A percentile compares a stretch with the other conserved stretches of the same genome.
phyloP scores from a whole-genome alignment of 1,284 basidiomycete species.

The Exobasidium cylindrosporum region DNA sequence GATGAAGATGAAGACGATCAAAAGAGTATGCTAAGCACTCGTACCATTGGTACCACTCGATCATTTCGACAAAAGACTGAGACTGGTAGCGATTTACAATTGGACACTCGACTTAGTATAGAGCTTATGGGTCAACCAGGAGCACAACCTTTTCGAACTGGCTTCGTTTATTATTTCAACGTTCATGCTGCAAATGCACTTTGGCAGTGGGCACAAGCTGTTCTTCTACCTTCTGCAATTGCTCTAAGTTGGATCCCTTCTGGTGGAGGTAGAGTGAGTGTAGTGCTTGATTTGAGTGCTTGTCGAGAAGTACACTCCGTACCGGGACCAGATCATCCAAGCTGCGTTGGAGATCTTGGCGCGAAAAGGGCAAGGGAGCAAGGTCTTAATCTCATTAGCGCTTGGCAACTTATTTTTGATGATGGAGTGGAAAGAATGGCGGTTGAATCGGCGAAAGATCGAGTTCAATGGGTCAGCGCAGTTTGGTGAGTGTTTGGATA shows the following conservation, averaged over 20 bases:
- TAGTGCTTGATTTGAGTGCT: constrained; percentile 36
- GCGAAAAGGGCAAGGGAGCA: constrained; percentile 31
- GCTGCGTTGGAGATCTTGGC: constrained; percentile 30
- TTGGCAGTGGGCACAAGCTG: constrained; percentile 41
- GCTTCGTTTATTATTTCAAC: constrained; percentile 42
- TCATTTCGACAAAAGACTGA: constrained; percentile 32
- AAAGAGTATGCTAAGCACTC: not conserved
- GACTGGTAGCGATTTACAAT: constrained; percentile 24
- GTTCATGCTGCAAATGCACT: constrained; percentile 33
- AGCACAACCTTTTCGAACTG: constrained; percentile 29
- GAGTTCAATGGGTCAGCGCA: constrained; percentile 37
- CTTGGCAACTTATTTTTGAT: constrained; percentile 49
- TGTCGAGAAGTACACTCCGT: constrained; percentile 48
- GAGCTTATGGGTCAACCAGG: constrained; percentile 22
- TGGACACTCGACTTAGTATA: constrained; percentile 25
- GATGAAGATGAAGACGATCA: not conserved
- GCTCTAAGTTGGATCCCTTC: constrained; percentile 49
- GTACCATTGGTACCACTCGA: constrained; percentile 25
- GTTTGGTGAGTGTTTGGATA: constrained; percentile 7
- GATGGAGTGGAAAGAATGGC: constrained; percentile 48
- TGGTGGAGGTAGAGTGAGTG: constrained; percentile 42
- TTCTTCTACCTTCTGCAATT: constrained; percentile 34
- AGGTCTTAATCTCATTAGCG: constrained; percentile 29
- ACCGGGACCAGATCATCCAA: constrained; percentile 37
- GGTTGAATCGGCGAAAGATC: constrained; percentile 33